Base-by-base conservation (phyloP, 2,329 filamentous ascomycete genomes). In the Sclerotinia trifoliorum region DNA sequence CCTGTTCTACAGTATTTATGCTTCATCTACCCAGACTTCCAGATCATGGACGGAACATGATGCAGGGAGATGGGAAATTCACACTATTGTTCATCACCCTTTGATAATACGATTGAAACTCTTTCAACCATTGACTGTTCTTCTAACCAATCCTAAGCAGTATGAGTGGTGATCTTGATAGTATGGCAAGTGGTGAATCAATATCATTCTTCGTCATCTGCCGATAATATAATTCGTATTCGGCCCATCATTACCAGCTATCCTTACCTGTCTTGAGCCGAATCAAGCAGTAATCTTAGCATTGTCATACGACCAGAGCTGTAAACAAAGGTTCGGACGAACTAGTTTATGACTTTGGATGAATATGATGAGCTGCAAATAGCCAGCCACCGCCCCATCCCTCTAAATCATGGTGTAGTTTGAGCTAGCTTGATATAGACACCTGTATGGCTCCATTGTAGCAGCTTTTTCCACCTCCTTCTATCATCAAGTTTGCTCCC, bases 281-380 rank as follows among this genome's bases (percentile, higher is more conserved):
- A 26, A 26, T 51, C 8, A 19, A 26, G 60, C 39, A 62, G 32
- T 62, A 39, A 62, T 62, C 46, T 51, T 21, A 62, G 46, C 29
- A 51, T 46, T 51, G 26, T 62, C 46, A 19, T 62, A 62, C 48
- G n/a, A 62, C 39, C 15, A 3, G 7, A 62, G n/a, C 13, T 46
- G 5, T 42, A 3, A 39, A 39, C 29, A 39, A 49, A 44, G 19
- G 60, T 35, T 62, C 21, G 60, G 60, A 62, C 10, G 60, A 10
- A 62, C 29, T 42, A 51, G 29, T 24, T 8, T 26, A 39, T 39
- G 60, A 62, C 60, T 62, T 51, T 21, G n/a, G 51, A 62, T 62
- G 60, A 51, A 62, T 62, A 39, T 35, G n/a, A 42, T 39, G 29
- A 51, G 60, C 32, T 51, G n/a, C 11, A 29, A 62, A 26, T 39